Conservation (phyloP, 2,329 filamentous ascomycete species). For the Diplodia scrobiculata region DNA sequence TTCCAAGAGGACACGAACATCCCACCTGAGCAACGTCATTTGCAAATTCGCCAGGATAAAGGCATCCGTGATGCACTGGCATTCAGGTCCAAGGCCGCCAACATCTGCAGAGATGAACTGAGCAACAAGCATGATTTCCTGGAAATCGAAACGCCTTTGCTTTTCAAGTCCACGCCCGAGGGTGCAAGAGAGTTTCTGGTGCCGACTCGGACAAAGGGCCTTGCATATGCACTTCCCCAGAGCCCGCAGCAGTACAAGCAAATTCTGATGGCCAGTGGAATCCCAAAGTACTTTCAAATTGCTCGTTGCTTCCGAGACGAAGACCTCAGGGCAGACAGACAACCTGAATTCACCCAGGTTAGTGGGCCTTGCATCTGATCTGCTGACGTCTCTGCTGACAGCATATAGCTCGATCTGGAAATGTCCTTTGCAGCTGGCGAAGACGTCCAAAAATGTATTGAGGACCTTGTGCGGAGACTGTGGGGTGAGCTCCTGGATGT, state of each 20-base stretch:
- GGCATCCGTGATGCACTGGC: constrained; percentile 67
- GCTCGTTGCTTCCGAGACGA: constrained; percentile 95
- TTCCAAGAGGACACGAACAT: constrained; percentile 75
- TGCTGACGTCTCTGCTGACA: not conserved
- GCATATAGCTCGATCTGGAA: constrained; percentile 77
- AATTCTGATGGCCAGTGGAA: constrained; percentile 88
- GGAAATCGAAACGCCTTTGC: constrained; percentile 86
- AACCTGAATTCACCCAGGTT: constrained; percentile 92
- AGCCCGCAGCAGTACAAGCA: constrained; percentile 99
- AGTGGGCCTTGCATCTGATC: constrained; percentile 42
- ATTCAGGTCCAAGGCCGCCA: constrained; percentile 66
- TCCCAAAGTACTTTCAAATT: constrained; percentile 84
- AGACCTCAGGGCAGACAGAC: constrained; percentile 85
- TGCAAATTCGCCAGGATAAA: constrained; percentile 78
- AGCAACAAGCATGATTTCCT: constrained; percentile 60
- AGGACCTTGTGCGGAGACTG: constrained; percentile 57
- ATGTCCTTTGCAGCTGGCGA: constrained; percentile 79
- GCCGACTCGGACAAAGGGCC: constrained; percentile 73
- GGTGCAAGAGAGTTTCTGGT: constrained; percentile 94
- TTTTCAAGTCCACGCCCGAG: constrained; percentile 98
- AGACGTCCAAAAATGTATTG: constrained; percentile 66
- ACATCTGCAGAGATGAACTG: constrained; percentile 58
- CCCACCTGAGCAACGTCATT: constrained; percentile 71
- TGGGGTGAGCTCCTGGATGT: constrained; percentile 55
- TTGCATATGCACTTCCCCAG: constrained; percentile 89